Evolutionary conservation across 2,329 filamentous ascomycete genomes (phyloP), one percentile per base, ranked within the genome.

Genomic region (Fonsecaea erecta): DNA sequence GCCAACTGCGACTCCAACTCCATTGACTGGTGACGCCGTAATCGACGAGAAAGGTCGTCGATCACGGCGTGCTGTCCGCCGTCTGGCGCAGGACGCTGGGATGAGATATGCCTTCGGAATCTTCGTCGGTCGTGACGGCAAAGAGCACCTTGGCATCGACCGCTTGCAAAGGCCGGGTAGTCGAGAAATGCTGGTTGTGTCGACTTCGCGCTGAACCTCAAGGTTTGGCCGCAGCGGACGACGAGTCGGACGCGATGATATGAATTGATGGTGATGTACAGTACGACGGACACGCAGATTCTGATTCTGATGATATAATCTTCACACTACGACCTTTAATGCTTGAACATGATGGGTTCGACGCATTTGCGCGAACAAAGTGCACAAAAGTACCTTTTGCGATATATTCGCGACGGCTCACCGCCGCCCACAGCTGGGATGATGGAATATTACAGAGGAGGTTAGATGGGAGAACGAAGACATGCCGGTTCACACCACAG

Each of bases 71-170:
- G 76, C 76, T 1, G 46, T 51, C 11, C 62, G 60, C 18, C 62
- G 54, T 51, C n/a, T 60, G 14, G 55, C 53, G 1, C 52, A 53
- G 14, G 74, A 51, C 73, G 80, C 8, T 18, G 55, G 48, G 24
- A 46, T 60, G 34, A 77, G 77, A 57, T 89, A 86, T 70, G 84
- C 81, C 0, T 86, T 88, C 72, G 85, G 85, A 1, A 79, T 85
- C 18, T 85, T 84, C 67, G 75, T 81, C 1, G 86, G 86, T 0
- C 78, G 85, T 28, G 86, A 88, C 72, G 86, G 85, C 0, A 81
- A 80, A 62, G 85, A 87, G 69, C 85, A 85, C 73, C 75, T 87
- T 11, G 86, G 86, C 0, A 82, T 89, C 67, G 86, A 88, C 73
- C 81, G 85, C 16, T 77, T 86, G 43, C 74, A 78, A 57, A 76